phyloP scores from a whole-genome alignment of 176 grass and related monocot genomes.

The Lolium rigidum region DNA sequence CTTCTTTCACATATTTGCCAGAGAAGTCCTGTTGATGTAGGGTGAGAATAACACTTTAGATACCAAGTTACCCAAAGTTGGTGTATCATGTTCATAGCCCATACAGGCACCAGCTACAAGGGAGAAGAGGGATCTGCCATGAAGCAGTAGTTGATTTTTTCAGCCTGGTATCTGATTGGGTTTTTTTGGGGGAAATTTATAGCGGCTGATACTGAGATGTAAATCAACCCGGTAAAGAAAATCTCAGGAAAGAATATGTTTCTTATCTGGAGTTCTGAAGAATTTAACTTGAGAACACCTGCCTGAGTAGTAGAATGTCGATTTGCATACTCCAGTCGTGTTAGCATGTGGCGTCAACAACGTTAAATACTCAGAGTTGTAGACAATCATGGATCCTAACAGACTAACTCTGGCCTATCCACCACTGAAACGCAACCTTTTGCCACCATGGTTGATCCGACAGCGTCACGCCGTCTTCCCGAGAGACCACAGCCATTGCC shows the following conservation, averaged over 20 bases:
- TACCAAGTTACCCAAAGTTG: background rate
- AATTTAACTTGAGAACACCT: background rate
- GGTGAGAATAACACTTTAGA: conserved; percentile 5
- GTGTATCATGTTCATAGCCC: conserved; percentile 37
- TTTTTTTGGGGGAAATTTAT: background rate
- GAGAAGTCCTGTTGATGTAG: background rate
- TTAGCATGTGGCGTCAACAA: background rate
- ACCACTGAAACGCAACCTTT: too few species aligned
- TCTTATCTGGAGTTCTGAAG: background rate
- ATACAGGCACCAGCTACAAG: conserved; percentile 9
- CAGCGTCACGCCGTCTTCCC: too few species aligned
- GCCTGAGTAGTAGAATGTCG: background rate
- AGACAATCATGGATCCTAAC: background rate
- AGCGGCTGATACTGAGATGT: background rate
- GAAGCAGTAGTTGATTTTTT: background rate
- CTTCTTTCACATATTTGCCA: background rate
- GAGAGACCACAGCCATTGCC: too few species aligned
- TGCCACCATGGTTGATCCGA: too few species aligned
- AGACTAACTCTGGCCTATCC: too few species aligned
- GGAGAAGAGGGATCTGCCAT: background rate
- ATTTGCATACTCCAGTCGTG: background rate
- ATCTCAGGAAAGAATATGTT: background rate
- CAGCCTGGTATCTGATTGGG: background rate
- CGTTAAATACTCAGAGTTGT: background rate
- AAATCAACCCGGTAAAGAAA: background rate